Evolutionary conservation across 2,329 filamentous ascomycete genomes (phyloP), one percentile per base, ranked within the genome.

Genomic region (Helicocarpus griseus): DNA sequence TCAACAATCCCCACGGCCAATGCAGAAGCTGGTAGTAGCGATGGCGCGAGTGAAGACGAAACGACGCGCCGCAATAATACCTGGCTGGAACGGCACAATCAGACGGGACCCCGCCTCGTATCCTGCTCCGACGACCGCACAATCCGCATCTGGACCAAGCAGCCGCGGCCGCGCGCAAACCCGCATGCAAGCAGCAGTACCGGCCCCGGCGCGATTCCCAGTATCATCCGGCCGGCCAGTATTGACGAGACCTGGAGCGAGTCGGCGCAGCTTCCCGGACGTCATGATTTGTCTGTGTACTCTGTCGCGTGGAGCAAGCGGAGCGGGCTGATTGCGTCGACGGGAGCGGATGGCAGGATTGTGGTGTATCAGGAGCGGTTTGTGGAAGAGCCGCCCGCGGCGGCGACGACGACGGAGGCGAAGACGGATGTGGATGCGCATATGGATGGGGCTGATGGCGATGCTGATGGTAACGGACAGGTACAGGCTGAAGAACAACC

Each of bases 51-150:
- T 67, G 39, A 63, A 62, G 55, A 64, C 67, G 54, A 61, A 54
- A 54, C 57, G 60, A 13, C 9, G 29, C 49, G 26, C 19, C 28
- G 39, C 14, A 48, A 51, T 28, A 49, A 62, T n/a, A n/a, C n/a
- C 48, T 71, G 67, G 66, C 62, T 59, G 17, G 58, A 64, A 13
- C 58, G 63, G 41, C 58, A 57, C 26, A 57, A 60, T 0, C 56
- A 66, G 5, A 67, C 64, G 1, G 70, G 69, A 0, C 74, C 80
- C 1, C 74, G 93, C 31, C 70, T 97, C 33, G 72, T 89, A 48
- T 90, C 86, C n/a, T 89, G 83, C 66, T 94, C 88, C 0, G 89
- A 95, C 54, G 93, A 98, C 62, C 73, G 77, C 53, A 88, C 81
- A 0, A 80, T 95, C 17, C 77, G 87, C 11, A 72, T 97, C 46